Evolutionary conservation across 208 protist species (phyloP), one percentile per base, ranked within the genome.

Genomic region (Borovskyia barvae): DNA sequence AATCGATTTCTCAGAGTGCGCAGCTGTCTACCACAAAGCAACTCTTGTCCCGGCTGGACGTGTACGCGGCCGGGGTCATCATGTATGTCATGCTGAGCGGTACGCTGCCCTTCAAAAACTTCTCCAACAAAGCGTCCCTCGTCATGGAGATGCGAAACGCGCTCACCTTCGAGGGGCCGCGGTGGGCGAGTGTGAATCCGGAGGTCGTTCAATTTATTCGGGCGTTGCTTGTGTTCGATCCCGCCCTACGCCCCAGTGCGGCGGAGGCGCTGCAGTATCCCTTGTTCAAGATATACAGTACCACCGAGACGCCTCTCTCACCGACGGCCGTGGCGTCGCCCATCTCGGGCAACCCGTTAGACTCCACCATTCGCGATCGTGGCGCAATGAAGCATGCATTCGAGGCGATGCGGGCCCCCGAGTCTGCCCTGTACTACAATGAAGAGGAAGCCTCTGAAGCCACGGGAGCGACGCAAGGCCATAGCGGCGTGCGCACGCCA

Each of bases 81-180:
- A 75, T 92, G 73, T 88, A 95, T 41, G 67, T 90, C 0, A 91
- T 95, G 85, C 66, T 95, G 6, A 72, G 72, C 42, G 83, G 89
- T 2, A 74, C 76, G 30, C 56, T 95, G 17, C 89, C 89, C 12
- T 95, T 93, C 57, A 75, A 67, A 30, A 62, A 82, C 59, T 65
- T 73, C 30, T 58, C 67, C 30, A 92, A 87, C 57, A 91, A 87
- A 59, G 61, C 69, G 9, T 68, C 74, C 3, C 66, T 95, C 11
- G 68, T 80, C 2, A 50, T 52, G 35, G 76, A 90, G 41, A 95
- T 95, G 89, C 73, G 89, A 36, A 63, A 63, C 1, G 75, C 77
- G 0, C 76, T 85, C 7, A 50, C 62, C 37, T 95, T 95, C 42
- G 53, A 65, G 14, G 77, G 76, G 5, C 42, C 80, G 15, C 74